Base-by-base conservation (phyloP, 495 filamentous ascomycete genomes). In the Xylaria scruposa region DNA sequence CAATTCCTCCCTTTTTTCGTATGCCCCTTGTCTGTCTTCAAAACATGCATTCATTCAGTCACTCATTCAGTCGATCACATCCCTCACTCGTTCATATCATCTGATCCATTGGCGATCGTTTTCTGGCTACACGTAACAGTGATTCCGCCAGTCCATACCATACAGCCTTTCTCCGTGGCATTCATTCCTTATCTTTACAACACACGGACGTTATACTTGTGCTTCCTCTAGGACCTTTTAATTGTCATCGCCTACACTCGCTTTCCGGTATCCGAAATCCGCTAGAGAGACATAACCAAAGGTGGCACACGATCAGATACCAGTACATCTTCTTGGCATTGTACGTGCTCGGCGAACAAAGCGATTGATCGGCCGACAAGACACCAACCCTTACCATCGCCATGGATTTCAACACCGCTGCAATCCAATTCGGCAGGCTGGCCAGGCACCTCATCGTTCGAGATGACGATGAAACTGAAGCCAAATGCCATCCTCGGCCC, bases 401-500 rank as follows among this genome's bases (percentile, higher is more conserved):
- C 54, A 67, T 71, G 70, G 70, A 71, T 51, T 71, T 67, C 51
- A 21, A 17, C 49, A 62, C 68, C 46, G 38, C 60, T 26, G 53
- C 73, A 42, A 58, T 72, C 21, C 68, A 59, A 17, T 61, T 78
- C 29, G 73, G 73, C 47, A 74, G 75, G 47, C 46, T 70, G 10
- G 63, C 74, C 67, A 19, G 69, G 44, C 71, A 67, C 58, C 24
- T 77, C n/a, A 36, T 75, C 6, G 58, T 38, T 56, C 70, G 70
- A 2, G 61, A 70, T 12, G 71, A 69, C 51, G 75, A 38, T 8
- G 36, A 38, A 38, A 8, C 74, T 42, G 63, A 72, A 3, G 71
- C 56, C 9, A 75, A 76, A 36, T 78, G 77, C 51, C 77, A 78
- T 31, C 77, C 77, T 31, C 60, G 54, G 24, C 77, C 77, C 42